Evolutionary conservation across 345 rosid genomes (phyloP), one percentile per base, ranked within the genome.

Genomic region (Eucalyptus decipiens): DNA sequence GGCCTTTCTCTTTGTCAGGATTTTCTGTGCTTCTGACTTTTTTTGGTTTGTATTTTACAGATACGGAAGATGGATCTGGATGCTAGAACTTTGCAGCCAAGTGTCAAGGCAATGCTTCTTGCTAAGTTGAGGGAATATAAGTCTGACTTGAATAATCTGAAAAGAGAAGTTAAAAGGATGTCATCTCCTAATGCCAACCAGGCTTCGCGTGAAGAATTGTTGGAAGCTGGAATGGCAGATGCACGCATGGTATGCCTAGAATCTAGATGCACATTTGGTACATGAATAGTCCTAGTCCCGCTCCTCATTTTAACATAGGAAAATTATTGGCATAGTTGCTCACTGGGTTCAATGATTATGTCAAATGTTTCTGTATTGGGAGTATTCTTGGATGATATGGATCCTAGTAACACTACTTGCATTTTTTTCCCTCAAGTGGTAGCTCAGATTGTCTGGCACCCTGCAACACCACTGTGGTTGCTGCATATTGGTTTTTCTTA

Each of bases 61-160:
- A 93, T 97, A 86, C 92, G 97, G 85, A 97, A 97, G 90, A 97
- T 97, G 98, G 98, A 96, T 92, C 95, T 97, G 60, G 99, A 97
- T 92, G 99, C 99, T 11, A 93, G 98, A 90, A 96, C 96, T 93
- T 89, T 95, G 94, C 97, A 95, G 92, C 96, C 98, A 69, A 94
- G 92, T 90, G 94, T 92, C 56, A 96, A 96, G 93, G 98, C 98
- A 42, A 92, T 92, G 92, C 94, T 96, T 88, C 97, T 97, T 89
- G 97, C 99, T 24, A 97, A 97, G 91, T 92, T 96, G 76, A 95
- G 98, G 92, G 99, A 96, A 85, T 97, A 97, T 91, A 97, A 97
- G 87, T 94, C 98, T 88, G 97, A 97, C 89, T 92, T 97, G 72
- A 96, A 90, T 90, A 96, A 95, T 91, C 86, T 97, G 93, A 97